phyloP scores from a whole-genome alignment of 352 stramenopile species.

The Globisporangium okanoganense region DNA sequence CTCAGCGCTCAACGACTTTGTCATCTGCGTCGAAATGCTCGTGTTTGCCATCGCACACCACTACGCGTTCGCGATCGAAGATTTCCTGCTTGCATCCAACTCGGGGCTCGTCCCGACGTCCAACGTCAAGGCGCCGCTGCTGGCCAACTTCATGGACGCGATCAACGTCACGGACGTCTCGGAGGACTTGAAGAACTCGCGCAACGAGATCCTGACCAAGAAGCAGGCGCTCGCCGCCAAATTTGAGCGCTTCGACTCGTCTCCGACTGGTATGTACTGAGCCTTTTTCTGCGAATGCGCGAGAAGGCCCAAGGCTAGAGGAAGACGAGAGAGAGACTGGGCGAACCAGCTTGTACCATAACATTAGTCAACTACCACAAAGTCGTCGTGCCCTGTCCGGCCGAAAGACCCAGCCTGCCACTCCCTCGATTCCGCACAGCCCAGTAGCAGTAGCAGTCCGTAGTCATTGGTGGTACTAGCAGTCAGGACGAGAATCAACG shows the following conservation, averaged over 20 bases:
- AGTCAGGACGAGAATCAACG: background rate
- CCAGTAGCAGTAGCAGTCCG: background rate
- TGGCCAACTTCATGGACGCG: conserved; percentile 87
- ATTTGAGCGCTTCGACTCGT: conserved; percentile 76
- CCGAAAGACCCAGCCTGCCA: background rate
- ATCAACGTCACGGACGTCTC: conserved; percentile 89
- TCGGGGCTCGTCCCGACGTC: conserved; percentile 45
- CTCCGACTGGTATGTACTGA: conserved; percentile 63
- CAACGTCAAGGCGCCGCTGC: conserved; percentile 80
- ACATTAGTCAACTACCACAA: background rate
- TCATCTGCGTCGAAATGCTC: conserved; percentile 96
- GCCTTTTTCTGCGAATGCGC: background rate
- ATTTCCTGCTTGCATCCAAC: conserved; percentile 62
- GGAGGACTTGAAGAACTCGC: conserved; percentile 81
- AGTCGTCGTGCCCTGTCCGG: background rate
- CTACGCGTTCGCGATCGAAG: conserved; percentile 91
- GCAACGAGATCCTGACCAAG: conserved; percentile 86
- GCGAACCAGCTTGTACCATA: conserved; percentile 8
- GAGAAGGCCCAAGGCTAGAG: background rate
- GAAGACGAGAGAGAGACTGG: background rate
- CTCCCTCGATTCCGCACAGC: background rate
- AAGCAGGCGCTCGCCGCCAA: conserved; percentile 84
- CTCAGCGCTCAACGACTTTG: conserved; percentile 91
- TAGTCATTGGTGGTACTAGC: background rate
- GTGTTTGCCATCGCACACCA: conserved; percentile 90